Evolutionary conservation across 108 stramenopile species (phyloP).

Genomic region (Craspedostauros australis): DNA sequence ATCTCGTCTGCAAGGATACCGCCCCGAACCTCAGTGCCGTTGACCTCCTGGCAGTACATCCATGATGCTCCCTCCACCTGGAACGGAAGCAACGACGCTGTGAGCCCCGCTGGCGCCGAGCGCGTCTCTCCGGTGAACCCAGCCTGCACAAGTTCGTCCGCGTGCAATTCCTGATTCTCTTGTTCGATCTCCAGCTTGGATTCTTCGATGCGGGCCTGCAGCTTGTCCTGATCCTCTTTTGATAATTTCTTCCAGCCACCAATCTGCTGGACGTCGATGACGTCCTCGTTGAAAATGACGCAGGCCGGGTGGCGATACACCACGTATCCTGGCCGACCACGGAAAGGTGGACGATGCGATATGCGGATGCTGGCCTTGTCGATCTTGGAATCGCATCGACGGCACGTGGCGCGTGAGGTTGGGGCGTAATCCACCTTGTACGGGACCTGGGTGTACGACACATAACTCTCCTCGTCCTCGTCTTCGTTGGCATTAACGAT

Average conservation of each 20-base stretch:
- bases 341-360: constrained; percentile 71
- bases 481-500: constrained; percentile 17
- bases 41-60: constrained; percentile 87
- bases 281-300: constrained; percentile 53
- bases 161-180: constrained; percentile 69
- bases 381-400: constrained; percentile 69
- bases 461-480: constrained; percentile 41
- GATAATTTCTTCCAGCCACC: constrained; percentile 45
- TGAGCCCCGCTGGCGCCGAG: constrained; percentile 64
- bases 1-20: constrained; percentile 94
- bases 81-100: constrained; percentile 87
- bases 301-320: constrained; percentile 75
- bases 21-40: constrained; percentile 52
- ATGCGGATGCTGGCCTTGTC: constrained; percentile 55
- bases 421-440: constrained; percentile 62
- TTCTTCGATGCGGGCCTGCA: constrained; percentile 45
- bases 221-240: constrained; percentile 37
- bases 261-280: constrained; percentile 40
- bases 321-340: constrained; percentile 82
- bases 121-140: constrained; percentile 73
- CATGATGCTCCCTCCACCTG: constrained; percentile 92
- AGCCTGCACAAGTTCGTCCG: constrained; percentile 87
- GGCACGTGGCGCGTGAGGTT: constrained; percentile 70
- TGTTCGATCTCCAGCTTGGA: constrained; percentile 46
- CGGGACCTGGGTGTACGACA: too few species aligned